Conservation (phyloP, 306 rosid species). For the Quercus alba region DNA sequence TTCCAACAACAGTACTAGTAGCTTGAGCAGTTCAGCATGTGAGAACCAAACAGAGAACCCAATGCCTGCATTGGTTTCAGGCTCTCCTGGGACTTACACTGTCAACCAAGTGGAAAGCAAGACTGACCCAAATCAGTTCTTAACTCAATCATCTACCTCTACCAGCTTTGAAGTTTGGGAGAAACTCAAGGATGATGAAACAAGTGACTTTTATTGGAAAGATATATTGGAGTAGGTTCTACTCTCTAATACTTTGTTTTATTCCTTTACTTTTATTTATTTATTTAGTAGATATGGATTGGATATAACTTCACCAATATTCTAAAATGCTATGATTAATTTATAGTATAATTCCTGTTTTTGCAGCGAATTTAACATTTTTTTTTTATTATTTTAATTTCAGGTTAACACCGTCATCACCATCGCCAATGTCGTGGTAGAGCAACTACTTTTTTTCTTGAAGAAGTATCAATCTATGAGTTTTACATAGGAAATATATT, state of each 20-base stretch:
- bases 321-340: not conserved
- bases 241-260: not conserved
- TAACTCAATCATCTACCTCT: constrained; percentile 34
- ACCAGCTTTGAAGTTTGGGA: constrained; percentile 65
- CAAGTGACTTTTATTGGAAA: constrained; percentile 69
- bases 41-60: constrained; percentile 28
- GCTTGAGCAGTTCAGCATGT: constrained; percentile 8
- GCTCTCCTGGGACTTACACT: constrained; percentile 23
- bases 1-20: constrained; percentile 18
- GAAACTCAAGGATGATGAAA: constrained; percentile 56
- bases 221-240: constrained; percentile 65
- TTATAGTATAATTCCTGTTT: not conserved
- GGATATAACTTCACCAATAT: not conserved
- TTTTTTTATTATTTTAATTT: constrained; percentile 11
- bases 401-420: constrained; percentile 58
- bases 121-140: constrained; percentile 16
- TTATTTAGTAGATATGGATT: not conserved
- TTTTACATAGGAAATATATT: not conserved
- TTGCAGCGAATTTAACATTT: not conserved
- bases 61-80: constrained; percentile 48
- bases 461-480: constrained; percentile 2
- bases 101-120: constrained; percentile 35
- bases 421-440: constrained; percentile 39
- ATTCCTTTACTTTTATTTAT: not conserved
- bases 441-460: constrained; percentile 15